Evolutionary conservation across 805 yeast genomes (phyloP).

Genomic region (Wickerhamiella slavikovae): DNA sequence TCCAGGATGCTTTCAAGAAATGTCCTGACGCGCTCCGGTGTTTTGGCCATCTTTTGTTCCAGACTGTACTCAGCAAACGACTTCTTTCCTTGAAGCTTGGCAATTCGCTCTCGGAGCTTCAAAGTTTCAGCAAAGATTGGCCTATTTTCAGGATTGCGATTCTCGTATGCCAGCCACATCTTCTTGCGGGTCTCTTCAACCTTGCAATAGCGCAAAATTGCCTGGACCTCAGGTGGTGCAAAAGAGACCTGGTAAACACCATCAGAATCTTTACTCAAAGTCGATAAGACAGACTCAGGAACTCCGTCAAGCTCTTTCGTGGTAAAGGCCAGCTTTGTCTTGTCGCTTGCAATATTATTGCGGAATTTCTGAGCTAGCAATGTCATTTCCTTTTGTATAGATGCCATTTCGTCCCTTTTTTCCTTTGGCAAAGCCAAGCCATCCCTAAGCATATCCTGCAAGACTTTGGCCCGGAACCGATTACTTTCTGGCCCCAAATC

Average conservation of each 20-base stretch:
- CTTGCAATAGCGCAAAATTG: slow-evolving; percentile 55
- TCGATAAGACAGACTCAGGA: slow-evolving; percentile 40
- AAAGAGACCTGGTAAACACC: slow-evolving; percentile 42
- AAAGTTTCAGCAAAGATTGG: slow-evolving; percentile 39
- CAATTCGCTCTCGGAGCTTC: slow-evolving; percentile 37
- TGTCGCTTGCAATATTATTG: slow-evolving; percentile 53
- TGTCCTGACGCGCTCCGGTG: slow-evolving; percentile 32
- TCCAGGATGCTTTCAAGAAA: slow-evolving; percentile 42
- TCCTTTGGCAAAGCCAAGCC: slow-evolving; percentile 45
- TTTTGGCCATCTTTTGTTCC: slow-evolving; percentile 68
- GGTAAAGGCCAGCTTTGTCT: slow-evolving; percentile 38
- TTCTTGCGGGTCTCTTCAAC: slow-evolving; percentile 40
- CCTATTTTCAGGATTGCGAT: slow-evolving; percentile 41
- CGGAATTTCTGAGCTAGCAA: slow-evolving; percentile 33
- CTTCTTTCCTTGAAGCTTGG: slow-evolving; percentile 42
- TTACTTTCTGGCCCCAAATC: too few relatives aligned
- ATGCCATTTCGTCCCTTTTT: slow-evolving; percentile 33
- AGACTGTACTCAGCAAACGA: slow-evolving; percentile 50
- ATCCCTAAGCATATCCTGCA: slow-evolving; percentile 37
- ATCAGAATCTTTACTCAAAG: slow-evolving; percentile 32
- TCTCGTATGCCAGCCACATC: slow-evolving; percentile 48
- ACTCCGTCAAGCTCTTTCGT: slow-evolving; percentile 52
- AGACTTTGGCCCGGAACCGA: slow-evolving; percentile 35
- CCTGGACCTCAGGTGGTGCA: slow-evolving; percentile 63
- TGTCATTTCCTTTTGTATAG: slow-evolving; percentile 38